Evolutionary conservation across 31 red algal genomes (phyloP).

Genomic region (Porphyra umbilicalis): DNA sequence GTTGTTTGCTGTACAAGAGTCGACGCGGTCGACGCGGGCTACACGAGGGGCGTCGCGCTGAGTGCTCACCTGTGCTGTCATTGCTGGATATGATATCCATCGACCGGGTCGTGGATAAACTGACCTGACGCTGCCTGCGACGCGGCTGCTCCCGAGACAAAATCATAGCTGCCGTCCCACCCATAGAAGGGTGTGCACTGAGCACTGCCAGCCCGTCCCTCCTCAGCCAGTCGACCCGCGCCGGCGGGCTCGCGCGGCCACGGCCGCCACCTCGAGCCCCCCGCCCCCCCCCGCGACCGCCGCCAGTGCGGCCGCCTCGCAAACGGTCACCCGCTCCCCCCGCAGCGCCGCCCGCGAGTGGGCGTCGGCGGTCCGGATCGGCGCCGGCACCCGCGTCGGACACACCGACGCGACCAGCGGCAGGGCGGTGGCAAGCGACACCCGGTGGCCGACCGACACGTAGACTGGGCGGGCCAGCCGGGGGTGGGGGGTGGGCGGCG

Average conservation of each 20-base stretch:
- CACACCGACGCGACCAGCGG: slow-evolving; percentile 32
- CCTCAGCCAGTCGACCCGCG: too few relatives aligned
- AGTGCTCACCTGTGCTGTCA: too few relatives aligned
- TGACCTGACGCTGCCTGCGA: too few relatives aligned
- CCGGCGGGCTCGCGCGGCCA: neutral
- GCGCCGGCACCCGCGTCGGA: slow-evolving; percentile 69
- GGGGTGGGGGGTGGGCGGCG: neutral
- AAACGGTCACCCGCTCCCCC: slow-evolving; percentile 29
- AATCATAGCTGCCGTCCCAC: too few relatives aligned
- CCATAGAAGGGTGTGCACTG: too few relatives aligned
- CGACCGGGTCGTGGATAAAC: too few relatives aligned
- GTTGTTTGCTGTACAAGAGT: too few relatives aligned
- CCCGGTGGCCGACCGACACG: slow-evolving; percentile 85
- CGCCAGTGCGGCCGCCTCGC: slow-evolving; percentile 19
- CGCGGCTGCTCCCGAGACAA: too few relatives aligned
- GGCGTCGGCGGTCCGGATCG: slow-evolving; percentile 77
- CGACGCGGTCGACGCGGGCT: too few relatives aligned
- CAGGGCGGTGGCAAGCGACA: slow-evolving; percentile 48
- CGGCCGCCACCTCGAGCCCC: neutral
- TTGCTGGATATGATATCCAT: too few relatives aligned
- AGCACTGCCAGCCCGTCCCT: too few relatives aligned
- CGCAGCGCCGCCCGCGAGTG: slow-evolving; percentile 60
- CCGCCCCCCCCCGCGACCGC: neutral
- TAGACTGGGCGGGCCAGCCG: slow-evolving; percentile 49
- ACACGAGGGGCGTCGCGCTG: too few relatives aligned